phyloP scores from a whole-genome alignment of 2,329 filamentous ascomycete genomes.

The Xylaria sp. region DNA sequence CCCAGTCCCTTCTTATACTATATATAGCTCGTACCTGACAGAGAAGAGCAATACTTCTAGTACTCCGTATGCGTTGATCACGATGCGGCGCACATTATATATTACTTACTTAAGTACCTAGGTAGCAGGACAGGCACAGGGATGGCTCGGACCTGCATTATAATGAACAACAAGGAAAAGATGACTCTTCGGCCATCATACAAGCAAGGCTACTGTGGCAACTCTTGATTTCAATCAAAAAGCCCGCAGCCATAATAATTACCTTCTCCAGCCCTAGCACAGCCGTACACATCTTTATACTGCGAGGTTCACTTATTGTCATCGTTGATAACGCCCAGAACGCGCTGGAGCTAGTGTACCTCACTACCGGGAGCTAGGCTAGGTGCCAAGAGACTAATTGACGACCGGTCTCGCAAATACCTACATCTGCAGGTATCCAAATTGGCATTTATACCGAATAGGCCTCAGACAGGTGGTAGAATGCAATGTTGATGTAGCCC shows the following conservation, averaged over 20 bases:
- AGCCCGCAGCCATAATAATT: no score
- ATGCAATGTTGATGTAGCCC: neutral
- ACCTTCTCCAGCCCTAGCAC: neutral
- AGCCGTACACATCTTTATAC: neutral
- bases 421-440: conserved; percentile 9
- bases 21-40: neutral
- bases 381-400: neutral
- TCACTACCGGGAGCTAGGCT: neutral
- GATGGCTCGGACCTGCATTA: neutral
- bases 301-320: neutral
- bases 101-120: no score
- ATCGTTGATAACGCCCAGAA: neutral
- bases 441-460: conserved; percentile 8
- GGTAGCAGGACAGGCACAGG: neutral
- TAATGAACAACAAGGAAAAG: neutral
- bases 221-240: conserved; percentile 1
- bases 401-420: neutral
- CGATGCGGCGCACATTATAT: neutral
- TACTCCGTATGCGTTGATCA: neutral
- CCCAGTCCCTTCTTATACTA: neutral
- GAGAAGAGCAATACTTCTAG: neutral
- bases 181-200: neutral
- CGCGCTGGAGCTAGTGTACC: neutral
- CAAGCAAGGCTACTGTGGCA: neutral
- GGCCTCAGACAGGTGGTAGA: neutral